Base-by-base conservation (phyloP, 1,284 basidiomycete genomes). In the Malassezia pachydermatis region DNA sequence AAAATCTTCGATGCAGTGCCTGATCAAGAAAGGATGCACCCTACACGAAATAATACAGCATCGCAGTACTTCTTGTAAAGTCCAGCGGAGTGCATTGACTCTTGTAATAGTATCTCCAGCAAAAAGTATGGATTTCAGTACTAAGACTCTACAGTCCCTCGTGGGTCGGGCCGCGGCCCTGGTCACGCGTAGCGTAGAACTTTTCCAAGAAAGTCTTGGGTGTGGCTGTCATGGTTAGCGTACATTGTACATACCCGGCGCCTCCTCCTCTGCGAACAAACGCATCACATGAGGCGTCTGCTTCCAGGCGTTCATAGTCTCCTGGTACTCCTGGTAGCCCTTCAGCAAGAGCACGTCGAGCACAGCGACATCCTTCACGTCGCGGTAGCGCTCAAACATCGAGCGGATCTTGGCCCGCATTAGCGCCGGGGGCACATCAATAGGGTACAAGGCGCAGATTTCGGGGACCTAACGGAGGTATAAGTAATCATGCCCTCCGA, bases 281-380 rank as follows among this genome's bases (percentile, higher is more conserved):
- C 70, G 67, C 70, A 74, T 70, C 35, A 72, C 41, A 54, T 72
- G 72, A 16, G 67, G 74, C 59, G 75, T 72, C 76, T 86, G 84
- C 73, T 90, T 90, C 89, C 89, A 95, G 61, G 79, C 80, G 72
- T 95, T 95, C 78, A 94, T 79, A 39, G 84, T 84, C 78, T 75
- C 94, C 77, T 98, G 94, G 71, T 82, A 89, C 65, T 95, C 89
- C 74, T 83, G 83, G 57, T 82, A 77, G 54, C 80, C 80, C 78
- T 96, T 96, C 73, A 84, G 79, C 41, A 96, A 72, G 62, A 96
- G 78, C 42, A 95, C 76, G 72, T 99, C 88, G 70, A 95, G 81
- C 35, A 86, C 81, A 47, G 82, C 80, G 27, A 81, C 74, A 75
- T 98, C 88, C 43, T 82, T 81, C 42, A 95, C 81, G 65, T 84